A percentile compares a stretch with the other conserved stretches of the same genome.
Conservation (phyloP, 129 eudicot species). For the Artemisia annua region DNA sequence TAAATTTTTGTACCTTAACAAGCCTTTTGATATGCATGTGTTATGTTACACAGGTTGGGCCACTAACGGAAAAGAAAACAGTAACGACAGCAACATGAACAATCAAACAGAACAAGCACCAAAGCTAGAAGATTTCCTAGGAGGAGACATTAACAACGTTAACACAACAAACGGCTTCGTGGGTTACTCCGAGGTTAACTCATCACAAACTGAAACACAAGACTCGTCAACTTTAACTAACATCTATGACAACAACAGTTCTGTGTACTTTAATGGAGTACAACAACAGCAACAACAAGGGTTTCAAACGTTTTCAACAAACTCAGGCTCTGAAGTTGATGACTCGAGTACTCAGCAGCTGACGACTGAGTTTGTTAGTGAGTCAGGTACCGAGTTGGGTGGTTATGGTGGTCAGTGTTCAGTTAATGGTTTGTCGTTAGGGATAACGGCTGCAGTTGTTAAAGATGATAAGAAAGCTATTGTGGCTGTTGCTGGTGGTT, state of each 20-base stretch:
- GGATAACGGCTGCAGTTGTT: slow-evolving; percentile 9
- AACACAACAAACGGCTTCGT: slow-evolving; percentile 12
- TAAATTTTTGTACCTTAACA: too few relatives aligned
- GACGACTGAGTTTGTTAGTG: slow-evolving; percentile 45
- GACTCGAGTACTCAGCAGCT: slow-evolving; percentile 60
- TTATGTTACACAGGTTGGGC: slow-evolving; percentile 39
- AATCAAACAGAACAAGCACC: slow-evolving; percentile 43
- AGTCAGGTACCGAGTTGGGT: slow-evolving; percentile 57
- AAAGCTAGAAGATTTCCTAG: slow-evolving; percentile 79
- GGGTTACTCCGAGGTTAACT: slow-evolving; percentile 28
- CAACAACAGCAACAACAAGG: slow-evolving; percentile 46
- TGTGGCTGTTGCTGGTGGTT: slow-evolving; percentile 45
- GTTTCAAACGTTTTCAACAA: slow-evolving; percentile 57
- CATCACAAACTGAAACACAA: slow-evolving; percentile 27
- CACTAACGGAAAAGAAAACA: slow-evolving; percentile 34
- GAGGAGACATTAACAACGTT: slow-evolving; percentile 39
- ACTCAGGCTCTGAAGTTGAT: slow-evolving; percentile 87
- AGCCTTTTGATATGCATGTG: slow-evolving; percentile 14
- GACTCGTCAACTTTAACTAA: slow-evolving; percentile 31
- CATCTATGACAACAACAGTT: slow-evolving; percentile 28
- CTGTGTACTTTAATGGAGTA: slow-evolving; percentile 38
- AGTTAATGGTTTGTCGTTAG: slow-evolving; percentile 45
- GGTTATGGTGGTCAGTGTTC: slow-evolving; percentile 32
- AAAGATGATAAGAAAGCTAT: slow-evolving; percentile 32
- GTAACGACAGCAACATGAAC: slow-evolving; percentile 19